These are phyloP conservation scores for Magnaporthiopsis rhizophila DNA, from an alignment of 2,329 filamentous ascomycete genomes.

Conservation along the genomic window DNA sequence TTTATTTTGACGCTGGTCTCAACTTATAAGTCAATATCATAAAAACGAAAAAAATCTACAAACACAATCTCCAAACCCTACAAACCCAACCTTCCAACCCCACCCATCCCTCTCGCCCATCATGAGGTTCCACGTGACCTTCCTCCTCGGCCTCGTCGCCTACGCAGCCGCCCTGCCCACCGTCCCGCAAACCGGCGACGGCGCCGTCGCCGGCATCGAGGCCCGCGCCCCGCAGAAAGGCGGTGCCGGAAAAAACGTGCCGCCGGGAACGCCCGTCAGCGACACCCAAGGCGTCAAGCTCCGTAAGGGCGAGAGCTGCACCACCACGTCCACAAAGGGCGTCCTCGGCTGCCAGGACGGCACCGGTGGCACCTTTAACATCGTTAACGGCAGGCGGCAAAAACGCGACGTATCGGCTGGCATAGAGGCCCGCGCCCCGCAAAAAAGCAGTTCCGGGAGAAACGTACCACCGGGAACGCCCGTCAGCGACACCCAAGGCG, in stretches of 20 bases:
- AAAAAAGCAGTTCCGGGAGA: background rate
- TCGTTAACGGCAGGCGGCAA: background rate
- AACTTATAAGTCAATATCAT: too few relatives aligned
- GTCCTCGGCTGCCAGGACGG: constrained; percentile 1
- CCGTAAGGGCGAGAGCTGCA: background rate
- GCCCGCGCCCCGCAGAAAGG: background rate
- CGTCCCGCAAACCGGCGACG: background rate
- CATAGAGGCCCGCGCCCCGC: background rate
- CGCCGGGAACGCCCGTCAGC: background rate
- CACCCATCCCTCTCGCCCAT: background rate
- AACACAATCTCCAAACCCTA: too few relatives aligned
- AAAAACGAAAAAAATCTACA: too few relatives aligned
- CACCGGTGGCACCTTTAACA: background rate
- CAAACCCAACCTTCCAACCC: too few relatives aligned
- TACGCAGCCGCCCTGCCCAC: constrained; percentile 1
- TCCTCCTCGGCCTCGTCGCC: background rate
- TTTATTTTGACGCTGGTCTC: too few relatives aligned
- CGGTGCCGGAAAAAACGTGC: background rate
- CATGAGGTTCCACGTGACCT: background rate
- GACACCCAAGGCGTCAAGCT: constrained; percentile 4
- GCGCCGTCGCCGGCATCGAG: background rate
- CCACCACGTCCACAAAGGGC: background rate
- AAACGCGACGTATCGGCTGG: too few relatives aligned
- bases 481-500: constrained; percentile 2
- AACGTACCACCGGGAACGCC: background rate